phyloP scores from a whole-genome alignment of 108 stramenopile genomes.

The Nitzschia sp. region DNA sequence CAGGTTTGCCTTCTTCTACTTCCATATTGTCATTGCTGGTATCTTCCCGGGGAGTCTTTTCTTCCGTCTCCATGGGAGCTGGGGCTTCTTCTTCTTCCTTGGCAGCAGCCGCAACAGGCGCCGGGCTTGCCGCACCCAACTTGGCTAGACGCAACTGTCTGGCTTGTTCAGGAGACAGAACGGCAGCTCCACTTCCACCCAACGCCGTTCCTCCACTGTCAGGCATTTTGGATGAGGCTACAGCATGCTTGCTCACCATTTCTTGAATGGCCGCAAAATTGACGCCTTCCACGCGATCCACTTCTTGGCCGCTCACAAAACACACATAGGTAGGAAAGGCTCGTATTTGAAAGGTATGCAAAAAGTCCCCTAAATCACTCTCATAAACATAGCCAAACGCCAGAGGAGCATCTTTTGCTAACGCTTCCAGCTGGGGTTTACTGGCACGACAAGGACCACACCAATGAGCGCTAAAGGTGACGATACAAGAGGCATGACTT shows the following conservation, averaged over 20 bases:
- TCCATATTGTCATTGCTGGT: slow-evolving; percentile 20
- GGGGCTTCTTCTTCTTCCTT: slow-evolving; percentile 16
- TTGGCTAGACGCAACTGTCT: slow-evolving; percentile 61
- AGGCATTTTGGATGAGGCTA: slow-evolving; percentile 15
- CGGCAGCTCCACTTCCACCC: slow-evolving; percentile 48
- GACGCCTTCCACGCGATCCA: slow-evolving; percentile 71
- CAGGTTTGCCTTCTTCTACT: slow-evolving; percentile 23
- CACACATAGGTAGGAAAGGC: slow-evolving; percentile 85
- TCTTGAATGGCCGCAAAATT: slow-evolving; percentile 62
- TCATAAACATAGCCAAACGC: slow-evolving; percentile 70
- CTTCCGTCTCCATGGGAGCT: slow-evolving; percentile 1
- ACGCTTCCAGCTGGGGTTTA: slow-evolving; percentile 60
- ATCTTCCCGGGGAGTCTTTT: slow-evolving; percentile 35
- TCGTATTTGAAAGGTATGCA: slow-evolving; percentile 60
- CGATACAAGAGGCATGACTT: slow-evolving; percentile 37
- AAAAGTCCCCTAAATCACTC: slow-evolving; percentile 57
- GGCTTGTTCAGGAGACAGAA: slow-evolving; percentile 55
- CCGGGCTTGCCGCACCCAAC: slow-evolving; percentile 39
- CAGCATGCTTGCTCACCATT: slow-evolving; percentile 46
- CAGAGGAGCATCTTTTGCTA: slow-evolving; percentile 35
- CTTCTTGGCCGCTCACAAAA: slow-evolving; percentile 41
- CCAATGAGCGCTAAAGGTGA: slow-evolving; percentile 71
- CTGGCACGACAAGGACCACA: slow-evolving; percentile 74
- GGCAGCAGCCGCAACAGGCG: slow-evolving; percentile 5
- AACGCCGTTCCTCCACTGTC: slow-evolving; percentile 60